phyloP scores from a whole-genome alignment of 1,284 basidiomycete species.

The Peniophora sp. region DNA sequence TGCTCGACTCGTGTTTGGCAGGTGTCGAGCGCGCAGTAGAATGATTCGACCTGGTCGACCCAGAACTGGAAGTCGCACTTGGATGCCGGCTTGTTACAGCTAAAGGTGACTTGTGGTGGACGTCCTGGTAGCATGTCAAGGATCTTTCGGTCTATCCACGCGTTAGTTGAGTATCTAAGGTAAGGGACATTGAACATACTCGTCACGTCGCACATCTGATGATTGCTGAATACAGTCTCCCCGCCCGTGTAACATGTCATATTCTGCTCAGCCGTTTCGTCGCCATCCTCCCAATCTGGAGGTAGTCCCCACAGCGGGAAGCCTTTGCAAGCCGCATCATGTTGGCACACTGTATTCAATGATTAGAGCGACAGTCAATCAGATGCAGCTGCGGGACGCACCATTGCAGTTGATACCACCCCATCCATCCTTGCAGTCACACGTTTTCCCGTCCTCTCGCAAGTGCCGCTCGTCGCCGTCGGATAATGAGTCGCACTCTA shows the following conservation, averaged over 20 bases:
- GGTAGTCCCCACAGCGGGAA: slow-evolving; percentile 60
- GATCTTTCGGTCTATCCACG: slow-evolving; percentile 71
- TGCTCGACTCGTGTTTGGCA: slow-evolving; percentile 47
- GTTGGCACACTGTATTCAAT: slow-evolving; percentile 67
- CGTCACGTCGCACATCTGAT: slow-evolving; percentile 97
- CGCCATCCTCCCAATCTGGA: slow-evolving; percentile 32
- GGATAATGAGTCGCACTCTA: slow-evolving; percentile 86
- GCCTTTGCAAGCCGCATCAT: slow-evolving; percentile 66
- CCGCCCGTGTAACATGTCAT: slow-evolving; percentile 96
- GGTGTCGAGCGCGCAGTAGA: slow-evolving; percentile 82
- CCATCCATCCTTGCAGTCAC: slow-evolving; percentile 93
- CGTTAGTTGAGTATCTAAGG: background rate
- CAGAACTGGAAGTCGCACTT: slow-evolving; percentile 95
- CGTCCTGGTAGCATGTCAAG: slow-evolving; percentile 83
- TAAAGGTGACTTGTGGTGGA: slow-evolving; percentile 93
- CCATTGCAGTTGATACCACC: slow-evolving; percentile 95
- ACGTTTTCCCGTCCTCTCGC: slow-evolving; percentile 67
- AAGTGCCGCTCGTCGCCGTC: slow-evolving; percentile 83
- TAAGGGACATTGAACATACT: slow-evolving; percentile 47
- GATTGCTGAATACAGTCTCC: slow-evolving; percentile 84
- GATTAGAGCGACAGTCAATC: background rate
- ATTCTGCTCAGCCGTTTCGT: slow-evolving; percentile 43
- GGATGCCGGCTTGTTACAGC: slow-evolving; percentile 56
- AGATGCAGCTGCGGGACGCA: slow-evolving; percentile 24
- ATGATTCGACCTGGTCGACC: slow-evolving; percentile 90